Conservation (phyloP, 768 basidiomycete species). For the Saitozyma podzolica region DNA sequence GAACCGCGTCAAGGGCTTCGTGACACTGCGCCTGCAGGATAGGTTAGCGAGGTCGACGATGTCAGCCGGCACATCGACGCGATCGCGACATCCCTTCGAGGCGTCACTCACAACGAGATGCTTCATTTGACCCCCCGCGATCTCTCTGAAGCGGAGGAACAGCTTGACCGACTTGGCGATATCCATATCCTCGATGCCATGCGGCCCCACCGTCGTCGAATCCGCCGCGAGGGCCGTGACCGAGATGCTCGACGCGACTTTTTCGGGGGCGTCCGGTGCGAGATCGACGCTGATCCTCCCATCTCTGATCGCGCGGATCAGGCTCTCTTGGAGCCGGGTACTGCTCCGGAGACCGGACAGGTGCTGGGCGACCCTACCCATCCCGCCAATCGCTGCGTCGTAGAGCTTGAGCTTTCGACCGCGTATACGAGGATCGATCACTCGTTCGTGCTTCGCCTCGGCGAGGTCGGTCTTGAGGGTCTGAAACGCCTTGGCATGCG, state of each 20-base stretch:
- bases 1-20: constrained; percentile 38
- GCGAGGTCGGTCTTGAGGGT: constrained; percentile 78
- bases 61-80: no score
- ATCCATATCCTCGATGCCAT: constrained; percentile 11
- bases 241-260: constrained; percentile 6
- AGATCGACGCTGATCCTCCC: constrained; percentile 30
- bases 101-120: constrained; percentile 37
- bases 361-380: constrained; percentile 91
- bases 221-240: not conserved
- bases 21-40: constrained; percentile 25
- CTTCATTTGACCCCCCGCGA: constrained; percentile 46
- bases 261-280: not conserved
- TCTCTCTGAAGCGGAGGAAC: constrained; percentile 47
- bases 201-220: not conserved
- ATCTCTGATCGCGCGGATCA: constrained; percentile 61
- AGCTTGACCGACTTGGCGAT: constrained; percentile 41
- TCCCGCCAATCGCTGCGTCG: constrained; percentile 78
- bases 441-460: constrained; percentile 86
- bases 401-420: constrained; percentile 62
- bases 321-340: constrained; percentile 76
- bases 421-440: constrained; percentile 53
- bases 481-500: constrained; percentile 86
- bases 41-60: no score
- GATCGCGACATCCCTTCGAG: not conserved
- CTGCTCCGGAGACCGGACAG: constrained; percentile 84